phyloP scores from a whole-genome alignment of 2,329 filamentous ascomycete genomes.

The Aspergillus alliaceus region DNA sequence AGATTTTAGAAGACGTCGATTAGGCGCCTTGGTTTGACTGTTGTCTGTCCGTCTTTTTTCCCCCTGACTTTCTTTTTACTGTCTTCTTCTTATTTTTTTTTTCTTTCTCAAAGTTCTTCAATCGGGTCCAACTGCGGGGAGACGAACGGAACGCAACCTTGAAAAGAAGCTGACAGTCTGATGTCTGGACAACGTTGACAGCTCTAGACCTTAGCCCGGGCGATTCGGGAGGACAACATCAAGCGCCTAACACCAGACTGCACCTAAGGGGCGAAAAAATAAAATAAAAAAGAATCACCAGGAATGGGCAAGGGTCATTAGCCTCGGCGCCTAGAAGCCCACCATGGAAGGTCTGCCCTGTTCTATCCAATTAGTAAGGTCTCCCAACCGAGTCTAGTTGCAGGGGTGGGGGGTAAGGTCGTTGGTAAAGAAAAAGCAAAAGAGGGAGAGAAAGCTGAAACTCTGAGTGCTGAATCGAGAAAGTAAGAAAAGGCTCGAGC shows the following conservation, averaged over 20 bases:
- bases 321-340: not conserved
- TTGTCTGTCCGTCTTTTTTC: not conserved
- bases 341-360: not conserved
- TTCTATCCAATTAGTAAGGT: not conserved
- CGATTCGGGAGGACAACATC: not conserved
- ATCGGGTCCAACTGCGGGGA: not conserved
- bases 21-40: not conserved
- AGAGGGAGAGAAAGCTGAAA: not conserved
- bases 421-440: not conserved
- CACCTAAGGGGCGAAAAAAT: not conserved
- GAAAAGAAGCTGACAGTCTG: not conserved
- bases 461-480: not conserved
- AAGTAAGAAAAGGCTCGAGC: not conserved
- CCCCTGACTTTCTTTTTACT: too few relatives aligned
- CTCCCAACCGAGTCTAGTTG: not conserved
- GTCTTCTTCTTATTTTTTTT: not conserved
- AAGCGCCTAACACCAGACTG: not conserved
- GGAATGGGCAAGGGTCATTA: not conserved
- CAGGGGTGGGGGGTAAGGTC: not conserved
- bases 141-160: conserved; percentile 6
- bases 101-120: not conserved
- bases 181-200: conserved; percentile 7
- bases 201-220: conserved; percentile 1
- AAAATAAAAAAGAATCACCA: not conserved
- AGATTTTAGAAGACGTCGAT: not conserved